Percentiles rank a stretch among this genome's conserved stretches.
Evolutionary conservation across 331 rosid species (phyloP).

Genomic region (Rosa hybrid): DNA sequence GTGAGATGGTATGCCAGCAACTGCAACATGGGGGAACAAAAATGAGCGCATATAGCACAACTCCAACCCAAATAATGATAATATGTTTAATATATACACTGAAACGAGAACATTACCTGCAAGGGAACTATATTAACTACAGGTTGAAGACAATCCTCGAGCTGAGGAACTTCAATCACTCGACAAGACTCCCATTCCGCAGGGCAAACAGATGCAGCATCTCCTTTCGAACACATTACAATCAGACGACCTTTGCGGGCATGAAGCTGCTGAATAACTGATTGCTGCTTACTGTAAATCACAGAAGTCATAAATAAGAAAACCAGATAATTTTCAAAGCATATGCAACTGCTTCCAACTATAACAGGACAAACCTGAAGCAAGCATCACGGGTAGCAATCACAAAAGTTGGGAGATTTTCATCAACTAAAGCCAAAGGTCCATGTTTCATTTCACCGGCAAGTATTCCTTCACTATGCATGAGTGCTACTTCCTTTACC

Average conservation of each 20-base stretch:
- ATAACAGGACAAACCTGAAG: slow-evolving; percentile 72
- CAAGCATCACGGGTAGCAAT: slow-evolving; percentile 92
- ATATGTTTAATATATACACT: background rate
- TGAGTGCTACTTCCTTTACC: slow-evolving; percentile 98
- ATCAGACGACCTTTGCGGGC: slow-evolving; percentile 98
- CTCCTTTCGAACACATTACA: slow-evolving; percentile 92
- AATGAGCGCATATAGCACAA: background rate
- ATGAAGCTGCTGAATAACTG: slow-evolving; percentile 97
- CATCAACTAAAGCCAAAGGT: slow-evolving; percentile 97
- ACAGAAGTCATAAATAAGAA: slow-evolving; percentile 23
- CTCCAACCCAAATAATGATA: background rate
- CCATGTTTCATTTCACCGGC: slow-evolving; percentile 99
- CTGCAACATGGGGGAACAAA: slow-evolving; percentile 46
- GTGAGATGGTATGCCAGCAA: slow-evolving; percentile 97
- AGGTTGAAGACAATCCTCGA: slow-evolving; percentile 98
- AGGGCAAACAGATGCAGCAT: slow-evolving; percentile 64
- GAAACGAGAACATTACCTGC: slow-evolving; percentile 53
- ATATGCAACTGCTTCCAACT: slow-evolving; percentile 10
- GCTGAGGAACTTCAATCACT: slow-evolving; percentile 85
- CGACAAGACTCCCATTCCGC: slow-evolving; percentile 68
- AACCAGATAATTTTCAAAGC: slow-evolving; percentile 29
- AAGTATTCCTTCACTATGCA: slow-evolving; percentile 99
- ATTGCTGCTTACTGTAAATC: slow-evolving; percentile 92
- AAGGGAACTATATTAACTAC: slow-evolving; percentile 90
- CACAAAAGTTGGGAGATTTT: slow-evolving; percentile 86